Evolutionary conservation across 2,329 filamentous ascomycete genomes (phyloP).

Genomic region (Aspergillus brunneoviolaceus): DNA sequence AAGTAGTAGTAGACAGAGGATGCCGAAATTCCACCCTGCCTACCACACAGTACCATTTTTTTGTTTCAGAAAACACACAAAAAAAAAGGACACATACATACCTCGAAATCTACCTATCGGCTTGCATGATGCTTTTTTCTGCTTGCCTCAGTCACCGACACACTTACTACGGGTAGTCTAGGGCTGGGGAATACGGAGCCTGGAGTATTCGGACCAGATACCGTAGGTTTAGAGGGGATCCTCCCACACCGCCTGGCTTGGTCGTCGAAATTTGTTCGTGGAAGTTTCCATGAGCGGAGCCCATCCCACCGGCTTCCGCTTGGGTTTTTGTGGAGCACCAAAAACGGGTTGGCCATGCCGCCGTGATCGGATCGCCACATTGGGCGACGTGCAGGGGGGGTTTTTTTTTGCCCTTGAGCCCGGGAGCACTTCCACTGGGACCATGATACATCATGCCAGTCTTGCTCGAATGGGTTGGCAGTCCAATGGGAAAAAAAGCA

Average conservation of each 20-base stretch:
- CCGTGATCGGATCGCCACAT: slow-evolving; percentile 29
- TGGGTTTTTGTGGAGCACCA: neutral
- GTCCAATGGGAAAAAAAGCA: neutral
- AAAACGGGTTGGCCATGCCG: slow-evolving; percentile 1
- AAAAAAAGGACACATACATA: neutral
- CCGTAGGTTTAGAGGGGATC: neutral
- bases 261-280: slow-evolving; percentile 12
- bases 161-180: slow-evolving; percentile 1
- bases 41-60: neutral
- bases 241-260: slow-evolving; percentile 17
- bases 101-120: neutral
- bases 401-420: neutral
- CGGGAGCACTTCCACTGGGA: slow-evolving; percentile 4
- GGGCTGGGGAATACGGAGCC: slow-evolving; percentile 1
- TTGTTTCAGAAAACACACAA: no score
- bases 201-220: neutral
- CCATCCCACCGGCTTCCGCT: slow-evolving; percentile 18
- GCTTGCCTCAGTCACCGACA: neutral
- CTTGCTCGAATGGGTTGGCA: neutral
- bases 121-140: neutral
- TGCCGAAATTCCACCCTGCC: neutral
- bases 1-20: no score
- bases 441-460: slow-evolving; percentile 4
- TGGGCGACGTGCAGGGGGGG: slow-evolving; percentile 23
- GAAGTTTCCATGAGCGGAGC: slow-evolving; percentile 28